Base-by-base conservation (phyloP, 1,284 basidiomycete genomes). In the Trametes pubescens region DNA sequence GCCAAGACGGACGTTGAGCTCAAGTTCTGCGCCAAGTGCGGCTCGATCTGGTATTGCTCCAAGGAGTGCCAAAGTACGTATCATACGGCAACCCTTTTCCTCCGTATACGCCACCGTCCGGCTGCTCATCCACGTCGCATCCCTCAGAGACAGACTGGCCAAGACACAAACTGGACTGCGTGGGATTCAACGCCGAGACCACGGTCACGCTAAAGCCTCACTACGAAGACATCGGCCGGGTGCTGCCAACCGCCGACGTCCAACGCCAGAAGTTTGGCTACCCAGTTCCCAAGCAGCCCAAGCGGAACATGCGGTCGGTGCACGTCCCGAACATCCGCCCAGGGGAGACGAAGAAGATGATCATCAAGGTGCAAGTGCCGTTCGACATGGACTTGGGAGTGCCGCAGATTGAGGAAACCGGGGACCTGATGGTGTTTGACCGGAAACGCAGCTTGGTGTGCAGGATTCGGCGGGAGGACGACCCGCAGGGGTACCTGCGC, bases 321-420 rank as follows among this genome's bases (percentile, higher is more conserved):
- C 71, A 78, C 40, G 65, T 72, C 22, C 79, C 78, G 5, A 43
- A 46, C 22, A 48, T 70, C 51, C 47, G 52, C 5, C 58, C 57
- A 32, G 69, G 58, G 21, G 65, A 69, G 40, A 67, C 69, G 0
- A 85, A 84, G 74, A 75, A 72, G 22, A 70, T 86, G 66, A 74
- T 87, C 54, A 76, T 88, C 75, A 87, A 88, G 72, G 75, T 86
- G 0, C 86, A 88, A 65, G 75, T 84, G 0, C 82, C 84, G 38
- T 64, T 58, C 52, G 44, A 37, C 37, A 32, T 48, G 34, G 37
- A 37, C 0, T 44, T 21, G 13, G 53, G 48, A 10, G n/a, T 24
- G 6, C 52, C 56, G 16, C 34, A 54, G 4, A 22, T 4, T 5
- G 49, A 38, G 7, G 59, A 52, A 29, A 14, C 40, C 2, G 77